These are phyloP conservation scores for Magnolia kwangsiensis DNA, from an alignment of 164 flowering plant genomes.

Conservation along the genomic window DNA sequence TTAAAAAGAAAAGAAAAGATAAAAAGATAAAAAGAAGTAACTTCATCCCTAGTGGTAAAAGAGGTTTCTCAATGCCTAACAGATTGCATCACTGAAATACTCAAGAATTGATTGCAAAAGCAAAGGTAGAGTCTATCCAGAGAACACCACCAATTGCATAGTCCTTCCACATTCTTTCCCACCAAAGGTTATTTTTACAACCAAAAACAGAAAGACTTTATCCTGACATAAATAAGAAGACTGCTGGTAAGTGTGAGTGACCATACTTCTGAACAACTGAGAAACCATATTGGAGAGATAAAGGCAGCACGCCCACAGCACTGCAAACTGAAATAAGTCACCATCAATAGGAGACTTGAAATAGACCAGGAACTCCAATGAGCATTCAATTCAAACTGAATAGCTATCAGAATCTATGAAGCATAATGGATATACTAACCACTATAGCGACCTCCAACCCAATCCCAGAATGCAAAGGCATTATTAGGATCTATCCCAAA, in stretches of 20 bases:
- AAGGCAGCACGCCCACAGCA: conserved; percentile 93
- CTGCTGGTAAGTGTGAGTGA: not conserved
- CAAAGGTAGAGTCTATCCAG: too few species aligned
- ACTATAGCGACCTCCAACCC: conserved; percentile 96
- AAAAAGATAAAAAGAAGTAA: too few species aligned
- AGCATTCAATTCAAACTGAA: not conserved
- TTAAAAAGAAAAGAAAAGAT: too few species aligned
- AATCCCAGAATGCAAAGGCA: conserved; percentile 98
- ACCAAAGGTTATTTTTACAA: not conserved
- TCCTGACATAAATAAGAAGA: not conserved
- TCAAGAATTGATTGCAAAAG: too few species aligned
- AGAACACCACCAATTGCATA: not conserved
- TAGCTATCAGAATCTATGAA: not conserved
- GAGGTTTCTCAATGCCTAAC: too few species aligned
- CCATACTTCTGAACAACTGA: conserved; percentile 78
- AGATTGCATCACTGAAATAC: too few species aligned
- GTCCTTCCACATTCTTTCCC: not conserved
- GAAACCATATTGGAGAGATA: conserved; percentile 95
- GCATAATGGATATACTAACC: conserved; percentile 40
- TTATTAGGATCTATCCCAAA: conserved; percentile 93
- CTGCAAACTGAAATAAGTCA: conserved; percentile 79
- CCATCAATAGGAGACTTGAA: not conserved
- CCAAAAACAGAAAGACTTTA: not conserved
- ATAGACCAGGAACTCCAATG: conserved; percentile 3
- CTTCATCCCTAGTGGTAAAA: too few species aligned